Conservation (phyloP, 352 stramenopile species). For the Pythium pyrilobum region DNA sequence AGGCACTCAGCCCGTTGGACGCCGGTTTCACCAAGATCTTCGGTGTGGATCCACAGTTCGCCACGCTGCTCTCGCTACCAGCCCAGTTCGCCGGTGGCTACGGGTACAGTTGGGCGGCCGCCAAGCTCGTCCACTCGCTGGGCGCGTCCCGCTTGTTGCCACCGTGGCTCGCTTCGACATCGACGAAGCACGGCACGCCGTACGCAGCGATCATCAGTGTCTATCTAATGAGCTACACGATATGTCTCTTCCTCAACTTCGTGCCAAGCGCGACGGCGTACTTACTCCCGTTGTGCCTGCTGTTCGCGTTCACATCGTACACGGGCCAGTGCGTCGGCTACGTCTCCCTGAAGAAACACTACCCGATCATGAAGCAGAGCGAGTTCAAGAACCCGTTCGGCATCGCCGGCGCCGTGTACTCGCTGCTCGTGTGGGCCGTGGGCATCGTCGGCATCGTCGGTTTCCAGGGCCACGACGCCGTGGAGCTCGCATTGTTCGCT, state of each 20-base stretch:
- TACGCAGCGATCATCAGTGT: slow-evolving; percentile 3
- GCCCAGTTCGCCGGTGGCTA: slow-evolving; percentile 2
- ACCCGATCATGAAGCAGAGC: slow-evolving; percentile 1
- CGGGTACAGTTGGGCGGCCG: slow-evolving; percentile 4
- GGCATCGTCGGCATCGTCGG: slow-evolving; percentile 13
- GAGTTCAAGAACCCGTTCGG: slow-evolving; percentile 23
- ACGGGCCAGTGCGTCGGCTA: slow-evolving; percentile 25
- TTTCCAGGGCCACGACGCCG: slow-evolving; percentile 15
- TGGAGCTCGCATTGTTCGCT: slow-evolving; percentile 5
- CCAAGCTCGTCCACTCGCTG: slow-evolving; percentile 4
- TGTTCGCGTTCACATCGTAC: slow-evolving; percentile 21
- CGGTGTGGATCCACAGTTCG: neutral
- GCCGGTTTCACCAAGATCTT: slow-evolving; percentile 13
- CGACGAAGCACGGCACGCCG: slow-evolving; percentile 12
- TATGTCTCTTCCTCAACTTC: slow-evolving; percentile 16
- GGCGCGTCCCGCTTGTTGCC: slow-evolving; percentile 6
- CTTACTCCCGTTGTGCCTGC: slow-evolving; percentile 18
- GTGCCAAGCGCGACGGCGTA: neutral
- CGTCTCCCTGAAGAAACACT: slow-evolving; percentile 16
- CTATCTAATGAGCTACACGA: slow-evolving; percentile 3
- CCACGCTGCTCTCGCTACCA: slow-evolving; percentile 12
- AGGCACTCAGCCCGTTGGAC: neutral
- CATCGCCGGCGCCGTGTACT: slow-evolving; percentile 15
- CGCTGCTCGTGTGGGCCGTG: slow-evolving; percentile 19
- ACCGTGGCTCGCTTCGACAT: neutral